Evolutionary conservation across 176 grass and related monocot species (phyloP).

Genomic region (Aechmea fasciata): DNA sequence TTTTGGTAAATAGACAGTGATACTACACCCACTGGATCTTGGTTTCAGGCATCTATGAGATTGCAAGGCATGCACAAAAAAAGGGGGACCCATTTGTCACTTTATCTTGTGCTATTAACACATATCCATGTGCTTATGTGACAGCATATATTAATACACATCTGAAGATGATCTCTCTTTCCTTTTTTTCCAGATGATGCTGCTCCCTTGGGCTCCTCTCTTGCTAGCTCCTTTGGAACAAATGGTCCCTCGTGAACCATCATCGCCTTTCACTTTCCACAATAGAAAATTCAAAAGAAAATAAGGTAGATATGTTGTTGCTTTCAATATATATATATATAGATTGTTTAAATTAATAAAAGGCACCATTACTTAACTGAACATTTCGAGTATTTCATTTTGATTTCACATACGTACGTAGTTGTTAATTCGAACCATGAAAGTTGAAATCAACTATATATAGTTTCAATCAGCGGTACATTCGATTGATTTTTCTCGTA

Average conservation of each 20-base stretch:
- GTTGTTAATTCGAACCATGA: neutral
- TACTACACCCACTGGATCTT: constrained; percentile 8
- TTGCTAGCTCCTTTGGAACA: neutral
- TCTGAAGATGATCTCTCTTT: neutral
- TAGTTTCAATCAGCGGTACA: too few relatives aligned
- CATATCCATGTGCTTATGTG: neutral
- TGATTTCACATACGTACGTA: neutral
- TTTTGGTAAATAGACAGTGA: constrained; percentile 1
- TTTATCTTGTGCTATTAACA: neutral
- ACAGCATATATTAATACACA: neutral
- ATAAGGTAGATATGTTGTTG: neutral
- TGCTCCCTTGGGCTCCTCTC: neutral
- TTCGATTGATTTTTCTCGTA: neutral
- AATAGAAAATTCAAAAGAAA: neutral
- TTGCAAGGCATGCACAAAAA: constrained; percentile 15
- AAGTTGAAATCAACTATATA: too few relatives aligned
- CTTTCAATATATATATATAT: too few relatives aligned
- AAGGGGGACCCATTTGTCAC: neutral
- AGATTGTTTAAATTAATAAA: neutral
- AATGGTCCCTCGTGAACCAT: neutral
- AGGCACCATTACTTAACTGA: neutral
- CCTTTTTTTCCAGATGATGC: neutral
- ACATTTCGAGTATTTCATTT: neutral
- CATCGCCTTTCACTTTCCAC: neutral
- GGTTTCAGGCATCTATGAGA: constrained; percentile 14